phyloP scores from a whole-genome alignment of 2,329 filamentous ascomycete genomes.

The Hymenoscyphus repandus region DNA sequence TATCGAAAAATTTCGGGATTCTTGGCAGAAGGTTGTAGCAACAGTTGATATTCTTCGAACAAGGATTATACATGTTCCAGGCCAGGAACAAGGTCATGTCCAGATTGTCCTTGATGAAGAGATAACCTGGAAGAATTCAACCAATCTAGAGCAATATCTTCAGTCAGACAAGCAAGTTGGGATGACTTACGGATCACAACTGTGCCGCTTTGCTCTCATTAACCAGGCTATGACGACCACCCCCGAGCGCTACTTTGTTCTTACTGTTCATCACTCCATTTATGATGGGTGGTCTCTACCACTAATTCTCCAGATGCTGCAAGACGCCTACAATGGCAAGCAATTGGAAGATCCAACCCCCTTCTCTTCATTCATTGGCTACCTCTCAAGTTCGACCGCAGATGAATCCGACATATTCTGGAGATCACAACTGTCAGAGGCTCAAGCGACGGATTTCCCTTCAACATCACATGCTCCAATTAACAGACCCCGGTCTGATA shows the following conservation, averaged over 20 bases:
- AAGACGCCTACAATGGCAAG: constrained; percentile 10
- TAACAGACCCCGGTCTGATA: too few species aligned
- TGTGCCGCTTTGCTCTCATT: constrained; percentile 12
- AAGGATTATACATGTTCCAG: too few species aligned
- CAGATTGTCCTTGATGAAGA: constrained; percentile 23
- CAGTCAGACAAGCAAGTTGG: neutral
- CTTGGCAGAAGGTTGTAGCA: neutral
- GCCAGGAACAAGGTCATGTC: too few species aligned
- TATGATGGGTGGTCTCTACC: constrained; percentile 47
- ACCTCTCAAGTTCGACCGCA: constrained; percentile 38
- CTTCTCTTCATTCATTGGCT: constrained; percentile 38
- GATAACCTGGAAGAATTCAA: too few species aligned
- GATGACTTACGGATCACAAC: constrained; percentile 4
- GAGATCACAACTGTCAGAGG: too few species aligned
- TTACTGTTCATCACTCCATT: neutral
- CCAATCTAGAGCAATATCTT: constrained; percentile 30
- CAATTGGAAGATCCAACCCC: constrained; percentile 27
- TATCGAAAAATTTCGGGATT: neutral
- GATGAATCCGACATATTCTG: too few species aligned
- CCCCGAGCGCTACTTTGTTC: constrained; percentile 29
- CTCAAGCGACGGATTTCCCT: too few species aligned
- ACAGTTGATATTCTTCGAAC: too few species aligned
- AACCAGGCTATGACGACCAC: constrained; percentile 8
- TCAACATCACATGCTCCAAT: too few species aligned
- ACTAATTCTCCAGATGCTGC: constrained; percentile 24